These are phyloP conservation scores for Kazachstania psychrophila DNA, from an alignment of 805 yeast genomes.

Conservation along the genomic window DNA sequence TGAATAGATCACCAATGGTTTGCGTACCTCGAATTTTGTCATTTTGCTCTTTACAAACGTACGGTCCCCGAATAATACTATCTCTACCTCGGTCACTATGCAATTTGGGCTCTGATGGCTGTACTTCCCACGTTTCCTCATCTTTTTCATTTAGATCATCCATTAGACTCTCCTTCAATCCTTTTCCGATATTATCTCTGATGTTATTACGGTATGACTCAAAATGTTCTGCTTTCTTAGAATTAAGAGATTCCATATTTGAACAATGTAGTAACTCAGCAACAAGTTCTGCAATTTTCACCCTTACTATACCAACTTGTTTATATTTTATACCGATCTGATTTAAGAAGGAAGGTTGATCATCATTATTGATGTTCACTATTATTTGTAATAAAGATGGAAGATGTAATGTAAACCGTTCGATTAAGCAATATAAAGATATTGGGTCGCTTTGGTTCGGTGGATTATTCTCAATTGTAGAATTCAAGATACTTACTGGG, in stretches of 20 bases:
- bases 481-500: slow-evolving; percentile 63
- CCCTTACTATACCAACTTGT: slow-evolving; percentile 84
- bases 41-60: slow-evolving; percentile 29
- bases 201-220: slow-evolving; percentile 47
- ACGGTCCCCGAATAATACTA: no score
- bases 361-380: slow-evolving; percentile 7
- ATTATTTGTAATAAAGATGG: slow-evolving; percentile 13
- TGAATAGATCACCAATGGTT: slow-evolving; percentile 80
- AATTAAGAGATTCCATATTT: slow-evolving; percentile 88
- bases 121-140: background rate
- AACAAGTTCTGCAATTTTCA: slow-evolving; percentile 81
- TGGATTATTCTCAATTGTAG: slow-evolving; percentile 72
- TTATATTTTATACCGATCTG: slow-evolving; percentile 53
- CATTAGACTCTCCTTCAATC: slow-evolving; percentile 14
- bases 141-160: slow-evolving; percentile 14
- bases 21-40: slow-evolving; percentile 43
- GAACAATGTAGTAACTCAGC: slow-evolving; percentile 95
- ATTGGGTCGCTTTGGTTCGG: slow-evolving; percentile 88
- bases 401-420: slow-evolving; percentile 58
- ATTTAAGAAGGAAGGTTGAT: slow-evolving; percentile 34
- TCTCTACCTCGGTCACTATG: background rate
- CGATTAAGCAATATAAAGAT: slow-evolving; percentile 74
- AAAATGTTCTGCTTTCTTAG: slow-evolving; percentile 58
- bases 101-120: background rate
- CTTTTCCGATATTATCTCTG: slow-evolving; percentile 7